These are phyloP conservation scores for Fusarium chaquense DNA, from an alignment of 2,329 filamentous ascomycete genomes.

Conservation along the genomic window DNA sequence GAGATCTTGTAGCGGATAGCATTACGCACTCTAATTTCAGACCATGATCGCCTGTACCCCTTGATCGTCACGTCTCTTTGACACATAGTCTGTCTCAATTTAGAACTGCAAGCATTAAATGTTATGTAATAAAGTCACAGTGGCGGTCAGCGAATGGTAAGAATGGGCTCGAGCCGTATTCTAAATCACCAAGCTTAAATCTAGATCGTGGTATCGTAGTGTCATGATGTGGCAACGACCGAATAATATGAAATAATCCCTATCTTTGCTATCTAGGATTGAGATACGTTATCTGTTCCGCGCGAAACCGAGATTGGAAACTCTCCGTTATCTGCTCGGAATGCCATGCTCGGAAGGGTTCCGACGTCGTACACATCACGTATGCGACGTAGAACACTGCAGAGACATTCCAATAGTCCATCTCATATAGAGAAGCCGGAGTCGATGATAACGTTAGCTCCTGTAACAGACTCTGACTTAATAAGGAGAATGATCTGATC, in stretches of 20 bases:
- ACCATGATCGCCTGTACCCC: background rate
- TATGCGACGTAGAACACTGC: background rate
- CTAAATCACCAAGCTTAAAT: background rate
- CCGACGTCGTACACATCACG: background rate
- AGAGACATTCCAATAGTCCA: background rate
- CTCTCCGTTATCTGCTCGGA: background rate
- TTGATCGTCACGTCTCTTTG: background rate
- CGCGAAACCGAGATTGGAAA: background rate
- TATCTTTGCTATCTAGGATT: background rate
- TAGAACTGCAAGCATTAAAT: background rate
- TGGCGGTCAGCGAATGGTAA: background rate
- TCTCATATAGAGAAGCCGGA: slow-evolving; percentile 1
- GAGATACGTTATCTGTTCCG: background rate
- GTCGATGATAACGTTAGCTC: slow-evolving; percentile 8
- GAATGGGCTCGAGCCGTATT: background rate
- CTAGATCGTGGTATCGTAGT: background rate
- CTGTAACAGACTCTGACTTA: slow-evolving; percentile 1
- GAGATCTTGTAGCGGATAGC: background rate
- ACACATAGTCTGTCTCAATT: background rate
- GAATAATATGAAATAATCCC: background rate
- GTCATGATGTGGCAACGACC: background rate
- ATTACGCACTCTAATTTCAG: background rate
- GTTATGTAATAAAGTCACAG: background rate
- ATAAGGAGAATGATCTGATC: slow-evolving; percentile 7
- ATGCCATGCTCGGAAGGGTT: background rate